Conservation (phyloP, 257 asterid genomes). For the Solanum pimpinellifolium region DNA sequence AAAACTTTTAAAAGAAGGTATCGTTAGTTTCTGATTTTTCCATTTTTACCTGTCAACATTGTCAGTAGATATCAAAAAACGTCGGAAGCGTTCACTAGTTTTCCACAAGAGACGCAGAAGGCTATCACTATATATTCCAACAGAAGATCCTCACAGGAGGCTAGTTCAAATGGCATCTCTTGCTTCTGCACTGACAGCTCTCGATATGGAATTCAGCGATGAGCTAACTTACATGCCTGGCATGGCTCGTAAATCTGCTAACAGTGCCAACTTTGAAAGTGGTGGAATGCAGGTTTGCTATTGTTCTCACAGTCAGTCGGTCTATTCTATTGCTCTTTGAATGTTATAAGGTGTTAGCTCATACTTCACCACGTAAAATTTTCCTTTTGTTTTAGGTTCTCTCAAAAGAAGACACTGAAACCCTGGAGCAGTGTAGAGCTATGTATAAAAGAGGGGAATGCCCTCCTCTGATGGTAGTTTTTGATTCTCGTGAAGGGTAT, state of each 20-base stretch:
- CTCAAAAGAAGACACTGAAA: constrained; percentile 55
- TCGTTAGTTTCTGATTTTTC: background rate
- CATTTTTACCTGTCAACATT: background rate
- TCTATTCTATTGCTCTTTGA: background rate
- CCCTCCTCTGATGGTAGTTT: constrained; percentile 67
- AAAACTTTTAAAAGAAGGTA: background rate
- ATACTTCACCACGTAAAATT: background rate
- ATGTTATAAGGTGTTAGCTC: background rate
- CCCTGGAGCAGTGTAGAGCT: constrained; percentile 36
- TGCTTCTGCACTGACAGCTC: constrained; percentile 59
- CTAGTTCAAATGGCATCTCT: constrained; percentile 62
- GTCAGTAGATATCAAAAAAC: constrained; percentile 46
- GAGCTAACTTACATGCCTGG: constrained; percentile 55
- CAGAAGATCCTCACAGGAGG: constrained; percentile 38
- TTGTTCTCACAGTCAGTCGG: background rate
- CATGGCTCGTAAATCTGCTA: constrained; percentile 71
- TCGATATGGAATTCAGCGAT: constrained; percentile 55
- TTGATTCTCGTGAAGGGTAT: constrained; percentile 80
- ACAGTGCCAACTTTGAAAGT: constrained; percentile 49
- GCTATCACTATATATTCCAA: constrained; percentile 50
- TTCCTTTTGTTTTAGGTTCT: constrained; percentile 38
- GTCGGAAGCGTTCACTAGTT: constrained; percentile 53
- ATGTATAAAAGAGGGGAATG: constrained; percentile 61
- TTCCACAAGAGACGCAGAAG: constrained; percentile 67
- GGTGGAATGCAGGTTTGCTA: constrained; percentile 85